A percentile compares a stretch with the other conserved stretches of the same genome.
Evolutionary conservation across 306 rosid species (phyloP).

Genomic region (Heteromeles arbutifolia): DNA sequence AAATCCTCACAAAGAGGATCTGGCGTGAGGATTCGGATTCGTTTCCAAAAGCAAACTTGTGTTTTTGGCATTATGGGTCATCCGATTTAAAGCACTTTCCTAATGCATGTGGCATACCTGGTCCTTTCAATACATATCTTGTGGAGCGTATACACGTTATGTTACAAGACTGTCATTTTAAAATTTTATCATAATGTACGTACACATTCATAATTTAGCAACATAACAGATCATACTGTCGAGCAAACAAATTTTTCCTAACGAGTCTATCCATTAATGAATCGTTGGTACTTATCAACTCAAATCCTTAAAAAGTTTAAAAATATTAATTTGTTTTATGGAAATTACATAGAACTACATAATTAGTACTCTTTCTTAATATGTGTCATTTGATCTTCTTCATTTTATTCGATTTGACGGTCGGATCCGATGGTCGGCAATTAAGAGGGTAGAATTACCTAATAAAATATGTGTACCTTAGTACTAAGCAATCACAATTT

Average conservation of each 20-base stretch:
- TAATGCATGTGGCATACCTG: background rate
- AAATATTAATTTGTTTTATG: background rate
- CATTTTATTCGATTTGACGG: no score
- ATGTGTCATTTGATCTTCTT: no score
- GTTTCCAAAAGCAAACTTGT: no score
- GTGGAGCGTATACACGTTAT: background rate
- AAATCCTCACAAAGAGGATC: no score
- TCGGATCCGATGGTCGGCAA: rapidly evolving
- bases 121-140: background rate
- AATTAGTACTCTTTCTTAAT: no score
- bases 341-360: background rate
- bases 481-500: background rate
- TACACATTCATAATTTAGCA: background rate
- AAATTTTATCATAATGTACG: background rate
- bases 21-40: rapidly evolving
- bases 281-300: background rate
- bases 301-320: background rate
- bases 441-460: no score
- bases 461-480: no score
- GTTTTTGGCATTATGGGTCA: background rate
- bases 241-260: background rate
- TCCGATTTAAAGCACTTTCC: background rate
- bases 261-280: background rate
- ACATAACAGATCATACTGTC: background rate
- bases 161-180: background rate